Conservation (phyloP, 345 rosid genomes). For the Raphanus sativus region DNA sequence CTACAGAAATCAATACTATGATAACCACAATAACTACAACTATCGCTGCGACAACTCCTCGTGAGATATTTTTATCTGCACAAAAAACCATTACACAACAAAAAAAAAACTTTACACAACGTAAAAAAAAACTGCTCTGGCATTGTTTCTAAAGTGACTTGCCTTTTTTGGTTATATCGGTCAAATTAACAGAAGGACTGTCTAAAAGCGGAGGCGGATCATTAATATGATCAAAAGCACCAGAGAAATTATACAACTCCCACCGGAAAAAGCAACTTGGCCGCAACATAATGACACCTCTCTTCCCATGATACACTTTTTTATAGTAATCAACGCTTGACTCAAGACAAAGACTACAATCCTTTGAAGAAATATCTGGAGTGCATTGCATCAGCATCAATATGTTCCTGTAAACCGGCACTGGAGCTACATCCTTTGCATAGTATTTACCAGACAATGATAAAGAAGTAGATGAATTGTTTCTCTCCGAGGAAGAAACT, state of each 20-base stretch:
- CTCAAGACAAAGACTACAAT: constrained; percentile 23
- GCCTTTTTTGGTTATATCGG: not conserved
- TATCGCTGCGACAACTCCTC: constrained; percentile 11
- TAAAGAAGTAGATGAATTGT: constrained; percentile 6
- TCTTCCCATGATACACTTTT: not conserved
- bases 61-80: not conserved
- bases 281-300: constrained; percentile 19
- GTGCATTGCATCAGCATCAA: constrained; percentile 27
- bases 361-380: constrained; percentile 15
- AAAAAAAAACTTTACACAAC: not conserved
- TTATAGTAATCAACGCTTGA: not conserved
- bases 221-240: constrained; percentile 18
- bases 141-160: not conserved
- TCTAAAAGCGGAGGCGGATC: not conserved
- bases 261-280: constrained; percentile 41
- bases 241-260: constrained; percentile 28
- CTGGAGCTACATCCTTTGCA: constrained; percentile 8
- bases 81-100: not conserved
- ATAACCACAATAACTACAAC: not conserved
- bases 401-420: constrained; percentile 5
- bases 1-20: constrained; percentile 18
- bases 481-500: constrained; percentile 7
- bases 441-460: constrained; percentile 6
- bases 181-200: not conserved
- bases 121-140: not conserved